Percentiles rank a stretch among this genome's conserved stretches.
phyloP scores from a whole-genome alignment of 495 filamentous ascomycete genomes.

The Penicillium parvum region DNA sequence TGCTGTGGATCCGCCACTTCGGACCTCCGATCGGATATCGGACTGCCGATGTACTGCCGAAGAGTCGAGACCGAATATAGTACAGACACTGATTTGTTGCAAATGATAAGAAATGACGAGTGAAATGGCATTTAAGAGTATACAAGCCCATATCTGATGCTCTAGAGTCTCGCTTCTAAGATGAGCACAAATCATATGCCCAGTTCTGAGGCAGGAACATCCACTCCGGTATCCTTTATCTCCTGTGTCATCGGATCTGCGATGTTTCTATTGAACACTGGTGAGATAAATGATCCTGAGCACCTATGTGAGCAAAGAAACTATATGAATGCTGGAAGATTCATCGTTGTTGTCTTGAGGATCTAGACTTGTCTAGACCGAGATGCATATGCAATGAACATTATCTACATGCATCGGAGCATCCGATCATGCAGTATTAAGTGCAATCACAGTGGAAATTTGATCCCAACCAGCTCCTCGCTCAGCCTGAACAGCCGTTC shows the following conservation, averaged over 20 bases:
- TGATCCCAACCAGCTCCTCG: slow-evolving; percentile 43
- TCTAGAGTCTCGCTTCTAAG: too few species aligned
- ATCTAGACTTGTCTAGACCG: neutral
- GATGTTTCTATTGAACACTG: too few species aligned
- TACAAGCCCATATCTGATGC: too few species aligned
- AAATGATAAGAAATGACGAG: too few species aligned
- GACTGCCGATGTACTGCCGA: too few species aligned
- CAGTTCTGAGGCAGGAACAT: too few species aligned
- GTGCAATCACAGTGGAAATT: slow-evolving; percentile 20
- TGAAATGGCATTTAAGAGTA: too few species aligned
- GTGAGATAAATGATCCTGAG: neutral
- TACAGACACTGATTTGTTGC: too few species aligned
- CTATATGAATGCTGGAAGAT: neutral
- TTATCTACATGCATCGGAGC: slow-evolving; percentile 3
- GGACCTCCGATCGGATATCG: slow-evolving; percentile 23
- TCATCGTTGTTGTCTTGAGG: neutral
- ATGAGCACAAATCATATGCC: too few species aligned
- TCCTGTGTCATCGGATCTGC: too few species aligned
- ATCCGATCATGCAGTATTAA: slow-evolving; percentile 3
- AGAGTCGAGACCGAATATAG: too few species aligned
- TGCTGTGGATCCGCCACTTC: slow-evolving; percentile 19
- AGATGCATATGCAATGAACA: neutral
- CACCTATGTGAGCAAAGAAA: neutral
- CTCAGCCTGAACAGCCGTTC: slow-evolving; percentile 45
- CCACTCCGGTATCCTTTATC: too few species aligned